Conservation (phyloP, 306 rosid species). For the Pueraria montana region DNA sequence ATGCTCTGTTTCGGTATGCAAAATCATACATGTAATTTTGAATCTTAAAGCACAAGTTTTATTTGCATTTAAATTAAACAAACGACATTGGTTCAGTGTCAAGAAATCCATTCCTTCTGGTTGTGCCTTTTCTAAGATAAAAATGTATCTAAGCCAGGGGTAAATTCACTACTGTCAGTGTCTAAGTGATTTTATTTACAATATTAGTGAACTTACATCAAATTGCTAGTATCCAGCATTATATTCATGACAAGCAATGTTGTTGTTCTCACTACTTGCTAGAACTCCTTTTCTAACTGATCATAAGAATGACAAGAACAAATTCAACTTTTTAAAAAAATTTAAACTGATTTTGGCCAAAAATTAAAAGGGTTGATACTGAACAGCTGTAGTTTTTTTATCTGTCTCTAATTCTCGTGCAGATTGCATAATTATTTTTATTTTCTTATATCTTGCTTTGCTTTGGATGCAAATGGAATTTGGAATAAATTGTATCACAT, state of each 20-base stretch:
- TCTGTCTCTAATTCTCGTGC: slow-evolving; percentile 7
- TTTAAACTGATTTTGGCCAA: slow-evolving; percentile 7
- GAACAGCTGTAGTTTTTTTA: slow-evolving; percentile 1
- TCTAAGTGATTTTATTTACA: slow-evolving; percentile 6
- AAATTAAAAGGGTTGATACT: neutral
- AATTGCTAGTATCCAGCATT: slow-evolving; percentile 2
- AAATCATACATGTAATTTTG: neutral
- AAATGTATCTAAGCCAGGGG: neutral
- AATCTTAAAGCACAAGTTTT: neutral
- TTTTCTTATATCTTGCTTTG: no score
- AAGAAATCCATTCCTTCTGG: neutral
- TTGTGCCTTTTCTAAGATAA: neutral
- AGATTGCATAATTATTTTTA: slow-evolving; percentile 6
- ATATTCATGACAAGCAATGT: neutral
- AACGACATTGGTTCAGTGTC: neutral
- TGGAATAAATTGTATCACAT: neutral
- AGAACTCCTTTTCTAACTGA: neutral
- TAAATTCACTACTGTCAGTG: neutral
- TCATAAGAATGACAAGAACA: neutral
- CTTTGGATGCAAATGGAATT: slow-evolving; percentile 34
- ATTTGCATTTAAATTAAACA: slow-evolving; percentile 15
- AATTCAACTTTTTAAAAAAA: neutral
- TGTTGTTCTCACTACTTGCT: neutral
- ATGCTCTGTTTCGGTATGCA: neutral
- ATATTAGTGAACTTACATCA: neutral